A percentile compares a stretch with the other conserved stretches of the same genome.
Conservation (phyloP, 1,284 basidiomycete species). For the Cutaneotrichosporon sp. region DNA sequence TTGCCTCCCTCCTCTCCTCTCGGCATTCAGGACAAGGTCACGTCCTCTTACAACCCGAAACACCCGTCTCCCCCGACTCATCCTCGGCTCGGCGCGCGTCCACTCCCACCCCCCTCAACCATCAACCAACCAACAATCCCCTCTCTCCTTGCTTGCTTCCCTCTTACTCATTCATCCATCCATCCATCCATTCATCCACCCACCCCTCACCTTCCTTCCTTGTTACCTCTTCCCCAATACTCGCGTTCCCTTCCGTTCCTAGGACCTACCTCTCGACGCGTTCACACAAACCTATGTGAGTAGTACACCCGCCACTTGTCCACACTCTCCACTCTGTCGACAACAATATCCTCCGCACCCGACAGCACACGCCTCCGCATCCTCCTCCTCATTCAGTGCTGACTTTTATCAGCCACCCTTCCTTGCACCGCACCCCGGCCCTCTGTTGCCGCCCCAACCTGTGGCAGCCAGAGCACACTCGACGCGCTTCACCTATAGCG, state of each 20-base stretch:
- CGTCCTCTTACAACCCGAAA: neutral
- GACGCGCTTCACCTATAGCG: neutral
- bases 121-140: too few relatives aligned
- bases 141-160: too few relatives aligned
- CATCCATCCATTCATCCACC: too few relatives aligned
- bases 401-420: neutral
- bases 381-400: neutral
- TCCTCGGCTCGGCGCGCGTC: too few relatives aligned
- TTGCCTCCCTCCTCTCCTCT: neutral
- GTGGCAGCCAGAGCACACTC: neutral
- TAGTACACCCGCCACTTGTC: neutral
- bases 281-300: neutral
- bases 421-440: neutral
- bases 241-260: neutral
- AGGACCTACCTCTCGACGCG: neutral
- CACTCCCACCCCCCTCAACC: too few relatives aligned
- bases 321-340: neutral
- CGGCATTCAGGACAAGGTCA: neutral
- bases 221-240: neutral
- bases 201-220: neutral
- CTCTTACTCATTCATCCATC: conserved; percentile 1
- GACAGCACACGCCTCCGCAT: neutral
- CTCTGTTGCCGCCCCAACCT: neutral
- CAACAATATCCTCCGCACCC: neutral
- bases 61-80: neutral